Percentiles rank a stretch among this genome's conserved stretches.
Evolutionary conservation across 2,329 filamentous ascomycete species (phyloP).

Genomic region (Clonostachys chloroleuca): DNA sequence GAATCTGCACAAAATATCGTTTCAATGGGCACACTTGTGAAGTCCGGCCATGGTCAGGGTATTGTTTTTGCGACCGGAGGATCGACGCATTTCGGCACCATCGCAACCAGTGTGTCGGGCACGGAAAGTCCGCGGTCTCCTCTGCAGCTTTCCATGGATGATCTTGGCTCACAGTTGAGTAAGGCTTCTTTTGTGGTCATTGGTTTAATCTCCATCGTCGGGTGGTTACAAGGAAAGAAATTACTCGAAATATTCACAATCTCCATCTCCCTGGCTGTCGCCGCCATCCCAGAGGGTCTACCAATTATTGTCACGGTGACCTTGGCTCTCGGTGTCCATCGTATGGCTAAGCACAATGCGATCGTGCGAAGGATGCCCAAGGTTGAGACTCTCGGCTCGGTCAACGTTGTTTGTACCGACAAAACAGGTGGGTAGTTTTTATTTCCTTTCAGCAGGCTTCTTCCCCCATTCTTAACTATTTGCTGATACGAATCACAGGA

Average conservation of each 20-base stretch:
- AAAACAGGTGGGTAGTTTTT: conserved; percentile 65
- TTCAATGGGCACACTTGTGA: conserved; percentile 96
- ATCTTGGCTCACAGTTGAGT: conserved; percentile 92
- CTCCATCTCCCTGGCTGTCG: conserved; percentile 92
- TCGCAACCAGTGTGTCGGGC: conserved; percentile 87
- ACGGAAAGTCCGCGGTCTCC: conserved; percentile 95
- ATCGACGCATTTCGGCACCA: conserved; percentile 92
- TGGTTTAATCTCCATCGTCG: conserved; percentile 85
- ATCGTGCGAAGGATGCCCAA: conserved; percentile 95
- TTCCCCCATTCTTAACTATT: conserved; percentile 7
- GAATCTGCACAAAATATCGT: conserved; percentile 86
- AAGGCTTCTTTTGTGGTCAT: conserved; percentile 97
- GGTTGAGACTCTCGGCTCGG: conserved; percentile 95
- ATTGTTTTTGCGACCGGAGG: conserved; percentile 96
- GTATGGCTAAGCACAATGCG: conserved; percentile 92
- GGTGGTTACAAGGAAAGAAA: conserved; percentile 83
- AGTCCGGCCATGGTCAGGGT: conserved; percentile 91
- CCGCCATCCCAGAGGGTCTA: conserved; percentile 91
- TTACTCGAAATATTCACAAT: conserved; percentile 96
- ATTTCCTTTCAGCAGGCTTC: neutral
- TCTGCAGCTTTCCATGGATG: conserved; percentile 93
- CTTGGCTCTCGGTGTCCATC: conserved; percentile 85
- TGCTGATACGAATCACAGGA: conserved; percentile 36
- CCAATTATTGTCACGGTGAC: conserved; percentile 99
- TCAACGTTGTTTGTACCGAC: conserved; percentile 98